Conservation (phyloP, 129 eudicot genomes). For the Heracleum sosnowskyi region DNA sequence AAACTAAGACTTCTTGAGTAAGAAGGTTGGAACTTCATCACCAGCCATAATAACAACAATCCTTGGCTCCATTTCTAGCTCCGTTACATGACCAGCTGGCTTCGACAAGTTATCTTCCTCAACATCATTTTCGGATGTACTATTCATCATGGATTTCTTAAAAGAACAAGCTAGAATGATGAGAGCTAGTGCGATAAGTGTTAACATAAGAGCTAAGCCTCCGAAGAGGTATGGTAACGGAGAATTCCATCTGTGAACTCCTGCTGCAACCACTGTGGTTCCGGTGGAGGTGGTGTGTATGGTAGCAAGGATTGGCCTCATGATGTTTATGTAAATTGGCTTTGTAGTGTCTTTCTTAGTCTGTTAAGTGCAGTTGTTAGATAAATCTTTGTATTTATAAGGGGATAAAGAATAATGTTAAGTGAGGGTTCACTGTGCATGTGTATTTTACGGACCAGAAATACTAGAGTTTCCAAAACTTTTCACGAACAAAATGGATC, state of each 20-base stretch:
- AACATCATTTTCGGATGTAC: neutral
- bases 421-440: neutral
- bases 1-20: conserved; percentile 22
- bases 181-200: conserved; percentile 10
- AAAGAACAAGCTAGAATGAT: conserved; percentile 14
- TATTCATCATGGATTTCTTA: neutral
- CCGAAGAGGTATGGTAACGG: conserved; percentile 24
- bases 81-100: conserved; percentile 1
- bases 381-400: neutral
- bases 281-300: neutral
- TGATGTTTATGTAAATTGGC: neutral
- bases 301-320: neutral
- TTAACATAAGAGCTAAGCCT: conserved; percentile 12
- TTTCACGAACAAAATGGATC: too few relatives aligned
- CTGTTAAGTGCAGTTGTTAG: neutral
- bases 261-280: neutral
- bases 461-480: too few relatives aligned
- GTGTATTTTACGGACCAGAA: too few relatives aligned
- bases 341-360: neutral
- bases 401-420: neutral
- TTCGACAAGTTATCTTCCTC: conserved; percentile 7
- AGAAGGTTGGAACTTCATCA: conserved; percentile 41
- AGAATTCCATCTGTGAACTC: conserved; percentile 14
- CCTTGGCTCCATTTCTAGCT: conserved; percentile 31
- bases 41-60: conserved; percentile 59